These are phyloP conservation scores for Stephania cephalantha DNA, from an alignment of 164 flowering plant genomes.

Conservation along the genomic window DNA sequence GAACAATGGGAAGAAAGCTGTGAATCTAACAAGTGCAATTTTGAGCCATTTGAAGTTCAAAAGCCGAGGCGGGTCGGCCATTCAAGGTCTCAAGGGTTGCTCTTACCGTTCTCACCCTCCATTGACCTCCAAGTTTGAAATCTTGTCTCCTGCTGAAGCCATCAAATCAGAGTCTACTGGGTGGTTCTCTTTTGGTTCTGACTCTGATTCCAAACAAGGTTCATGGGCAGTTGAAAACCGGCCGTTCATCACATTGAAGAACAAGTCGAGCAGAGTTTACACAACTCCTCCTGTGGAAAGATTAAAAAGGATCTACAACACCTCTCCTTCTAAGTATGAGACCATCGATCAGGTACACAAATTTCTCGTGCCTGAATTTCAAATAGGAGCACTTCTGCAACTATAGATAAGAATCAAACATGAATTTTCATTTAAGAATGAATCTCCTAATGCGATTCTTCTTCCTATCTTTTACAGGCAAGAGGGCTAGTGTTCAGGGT, in stretches of 20 bases:
- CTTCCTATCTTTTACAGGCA: slow-evolving; percentile 39
- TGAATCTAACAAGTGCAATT: slow-evolving; percentile 56
- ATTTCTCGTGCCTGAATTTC: too few species aligned
- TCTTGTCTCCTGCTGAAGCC: slow-evolving; percentile 68
- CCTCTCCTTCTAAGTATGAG: slow-evolving; percentile 79
- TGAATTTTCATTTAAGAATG: background rate
- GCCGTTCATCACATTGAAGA: slow-evolving; percentile 42
- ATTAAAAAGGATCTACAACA: slow-evolving; percentile 47
- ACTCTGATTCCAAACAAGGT: slow-evolving; percentile 44
- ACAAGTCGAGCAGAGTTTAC: slow-evolving; percentile 73
- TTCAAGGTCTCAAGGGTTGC: slow-evolving; percentile 61
- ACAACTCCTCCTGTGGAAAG: slow-evolving; percentile 70
- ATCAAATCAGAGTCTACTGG: slow-evolving; percentile 56
- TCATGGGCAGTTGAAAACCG: slow-evolving; percentile 63
- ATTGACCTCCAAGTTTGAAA: slow-evolving; percentile 53
- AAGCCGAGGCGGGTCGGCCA: slow-evolving; percentile 44
- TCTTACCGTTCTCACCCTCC: slow-evolving; percentile 71
- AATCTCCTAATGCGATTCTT: background rate
- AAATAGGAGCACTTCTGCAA: too few species aligned
- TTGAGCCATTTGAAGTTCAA: slow-evolving; percentile 61
- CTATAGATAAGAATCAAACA: background rate
- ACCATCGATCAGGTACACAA: slow-evolving; percentile 66
- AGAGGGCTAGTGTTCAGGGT: slow-evolving; percentile 59
- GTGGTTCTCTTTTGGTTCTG: slow-evolving; percentile 53
- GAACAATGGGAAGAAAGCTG: slow-evolving; percentile 66